These are phyloP conservation scores for Citrus cavaleriei DNA, from an alignment of 345 rosid genomes.

Conservation along the genomic window DNA sequence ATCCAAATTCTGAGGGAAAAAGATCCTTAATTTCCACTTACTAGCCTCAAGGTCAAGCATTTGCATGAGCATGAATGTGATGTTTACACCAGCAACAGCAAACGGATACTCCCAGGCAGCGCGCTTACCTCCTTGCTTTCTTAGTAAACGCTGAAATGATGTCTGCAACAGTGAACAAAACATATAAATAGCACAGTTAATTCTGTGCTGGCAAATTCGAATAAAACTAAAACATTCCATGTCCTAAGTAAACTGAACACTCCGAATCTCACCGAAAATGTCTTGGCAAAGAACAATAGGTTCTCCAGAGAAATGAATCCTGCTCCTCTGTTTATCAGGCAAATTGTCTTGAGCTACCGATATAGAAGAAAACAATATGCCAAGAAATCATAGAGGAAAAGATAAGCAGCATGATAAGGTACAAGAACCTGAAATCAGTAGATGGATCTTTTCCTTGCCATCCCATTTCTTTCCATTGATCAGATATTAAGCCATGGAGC, in stretches of 20 bases:
- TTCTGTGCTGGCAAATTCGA: background rate
- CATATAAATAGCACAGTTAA: background rate
- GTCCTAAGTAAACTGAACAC: background rate
- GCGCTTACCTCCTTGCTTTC: slow-evolving; percentile 76
- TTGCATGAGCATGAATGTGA: slow-evolving; percentile 97
- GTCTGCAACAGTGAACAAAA: slow-evolving; percentile 34
- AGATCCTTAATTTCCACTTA: slow-evolving; percentile 36
- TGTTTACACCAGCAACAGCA: slow-evolving; percentile 94
- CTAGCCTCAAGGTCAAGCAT: slow-evolving; percentile 92
- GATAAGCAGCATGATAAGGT: background rate
- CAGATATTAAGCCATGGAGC: slow-evolving; percentile 73
- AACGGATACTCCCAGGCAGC: slow-evolving; percentile 96
- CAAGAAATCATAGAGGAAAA: background rate
- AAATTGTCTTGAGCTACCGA: background rate
- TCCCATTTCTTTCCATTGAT: slow-evolving; percentile 98
- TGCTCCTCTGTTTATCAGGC: slow-evolving; percentile 62
- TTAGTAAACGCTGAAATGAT: slow-evolving; percentile 63
- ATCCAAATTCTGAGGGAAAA: background rate
- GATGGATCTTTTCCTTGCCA: slow-evolving; percentile 99
- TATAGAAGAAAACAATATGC: background rate
- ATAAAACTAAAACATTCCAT: background rate
- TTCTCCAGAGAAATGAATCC: slow-evolving; percentile 95
- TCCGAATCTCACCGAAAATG: slow-evolving; percentile 56
- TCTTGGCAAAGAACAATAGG: slow-evolving; percentile 85
- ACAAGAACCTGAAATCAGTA: slow-evolving; percentile 79